Evolutionary conservation across 176 grass and related monocot genomes (phyloP).

Genomic region (Aegilops tauschii): DNA sequence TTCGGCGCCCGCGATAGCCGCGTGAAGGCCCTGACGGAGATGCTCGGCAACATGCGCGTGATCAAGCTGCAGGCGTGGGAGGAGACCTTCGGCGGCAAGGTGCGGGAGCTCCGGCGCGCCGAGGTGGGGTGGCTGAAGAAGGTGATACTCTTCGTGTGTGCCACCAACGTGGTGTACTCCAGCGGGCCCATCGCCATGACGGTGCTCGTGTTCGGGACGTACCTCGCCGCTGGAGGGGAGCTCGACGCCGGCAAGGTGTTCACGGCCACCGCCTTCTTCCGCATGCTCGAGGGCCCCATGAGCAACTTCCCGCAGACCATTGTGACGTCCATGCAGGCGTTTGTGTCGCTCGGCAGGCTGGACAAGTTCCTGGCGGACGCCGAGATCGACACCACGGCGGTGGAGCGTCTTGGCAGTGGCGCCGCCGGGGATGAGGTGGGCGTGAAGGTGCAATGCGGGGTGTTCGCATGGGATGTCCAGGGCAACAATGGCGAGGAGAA

Average conservation of each 20-base stretch:
- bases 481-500: neutral
- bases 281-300: constrained; percentile 54
- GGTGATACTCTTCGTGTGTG: constrained; percentile 50
- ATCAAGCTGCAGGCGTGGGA: constrained; percentile 84
- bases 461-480: constrained; percentile 49
- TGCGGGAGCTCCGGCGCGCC: constrained; percentile 28
- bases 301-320: constrained; percentile 52
- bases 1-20: constrained; percentile 44
- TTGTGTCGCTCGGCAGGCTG: constrained; percentile 59
- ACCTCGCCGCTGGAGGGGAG: constrained; percentile 28
- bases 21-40: constrained; percentile 63
- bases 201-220: constrained; percentile 53
- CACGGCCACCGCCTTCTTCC: constrained; percentile 63
- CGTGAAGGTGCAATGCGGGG: constrained; percentile 31
- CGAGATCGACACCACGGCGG: constrained; percentile 42
- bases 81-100: constrained; percentile 39
- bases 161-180: constrained; percentile 41
- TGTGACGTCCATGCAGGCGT: constrained; percentile 44
- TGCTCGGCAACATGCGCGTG: constrained; percentile 61
- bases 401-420: constrained; percentile 7
- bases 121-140: constrained; percentile 53
- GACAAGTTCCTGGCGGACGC: constrained; percentile 47
- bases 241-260: constrained; percentile 71
- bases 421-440: neutral
- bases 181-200: constrained; percentile 48